phyloP scores from a whole-genome alignment of 2,329 filamentous ascomycete species.

The Xylariaceae sp. region DNA sequence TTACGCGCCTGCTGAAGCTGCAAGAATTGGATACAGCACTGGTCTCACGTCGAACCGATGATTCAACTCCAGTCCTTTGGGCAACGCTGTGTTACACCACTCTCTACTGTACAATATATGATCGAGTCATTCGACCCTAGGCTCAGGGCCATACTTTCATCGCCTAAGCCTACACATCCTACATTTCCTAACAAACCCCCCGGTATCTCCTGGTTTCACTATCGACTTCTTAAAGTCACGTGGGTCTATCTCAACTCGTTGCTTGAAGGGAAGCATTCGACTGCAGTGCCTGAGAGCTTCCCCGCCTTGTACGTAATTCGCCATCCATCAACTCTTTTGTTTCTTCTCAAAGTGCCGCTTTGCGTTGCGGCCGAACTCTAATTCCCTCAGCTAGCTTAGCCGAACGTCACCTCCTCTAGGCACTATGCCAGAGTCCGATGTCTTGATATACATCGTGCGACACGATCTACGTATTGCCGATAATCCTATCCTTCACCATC shows the following conservation, averaged over 20 bases:
- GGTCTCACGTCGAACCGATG: not conserved
- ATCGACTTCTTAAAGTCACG: too few relatives aligned
- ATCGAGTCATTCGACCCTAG: not conserved
- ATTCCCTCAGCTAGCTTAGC: not conserved
- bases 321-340: not conserved
- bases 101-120: not conserved
- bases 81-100: not conserved
- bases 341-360: not conserved
- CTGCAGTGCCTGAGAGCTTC: not conserved
- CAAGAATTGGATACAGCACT: conserved; percentile 3
- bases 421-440: conserved; percentile 49
- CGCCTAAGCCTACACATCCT: not conserved
- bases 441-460: conserved; percentile 75
- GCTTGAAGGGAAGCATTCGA: not conserved
- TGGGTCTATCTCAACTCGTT: not conserved
- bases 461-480: conserved; percentile 76
- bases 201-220: not conserved
- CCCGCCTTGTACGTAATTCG: not conserved
- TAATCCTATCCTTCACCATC: conserved; percentile 73
- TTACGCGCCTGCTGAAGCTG: not conserved
- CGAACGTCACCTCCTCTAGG: not conserved
- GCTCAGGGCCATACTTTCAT: not conserved
- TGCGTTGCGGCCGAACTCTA: conserved; percentile 14
- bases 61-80: not conserved
- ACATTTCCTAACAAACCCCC: not conserved